Base-by-base conservation (phyloP, 805 yeast genomes). In the Barnettozyma pratensis region DNA sequence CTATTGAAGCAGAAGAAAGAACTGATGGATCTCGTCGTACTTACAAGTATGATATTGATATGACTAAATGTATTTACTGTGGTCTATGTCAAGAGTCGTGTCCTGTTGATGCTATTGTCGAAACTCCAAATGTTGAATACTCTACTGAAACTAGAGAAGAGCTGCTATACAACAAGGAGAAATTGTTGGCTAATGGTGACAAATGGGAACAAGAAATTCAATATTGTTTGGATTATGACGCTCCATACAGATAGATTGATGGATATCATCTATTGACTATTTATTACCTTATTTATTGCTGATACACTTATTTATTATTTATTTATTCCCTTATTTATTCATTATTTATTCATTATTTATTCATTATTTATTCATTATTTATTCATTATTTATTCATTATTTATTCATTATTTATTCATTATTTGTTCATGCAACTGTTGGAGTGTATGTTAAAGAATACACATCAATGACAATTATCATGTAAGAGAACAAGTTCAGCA, bases 201-300 rank as follows among this genome's bases (percentile, higher is more conserved):
- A 87, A 86, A 69, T 88, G 96, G 96, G 96, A 88, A 72, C 96
- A 86, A 70, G 96, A 88, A 69, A 77, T 87, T 60, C 95, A 86
- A 72, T 87, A 84, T 70, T 84, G 90, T 60, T 75, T 88, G 57
- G 91, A 87, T 59, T 94, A 92, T 41, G 96, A 88, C 69, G 91
- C 94, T 51, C 92, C 91, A 52, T 87, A 87, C 74, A 80, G 95
- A 65, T 87, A 50, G 34, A 25, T 6, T 9, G 3, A 19, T 19
- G 3, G 19, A 19, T 3, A 2, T 19, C 3, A 19, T 3, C 19
- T 19, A 19, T 19, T 19, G 10, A n/a, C n/a, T n/a, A n/a, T n/a
- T n/a, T n/a, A n/a, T n/a, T n/a, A n/a, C n/a, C n/a, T n/a, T n/a
- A n/a, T n/a, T n/a, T n/a, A n/a, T n/a, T n/a, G n/a, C n/a, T n/a